Percentiles rank a stretch among this genome's conserved stretches.
These are phyloP conservation scores for Corylus americana DNA, from an alignment of 306 rosid species.

Conservation along the genomic window DNA sequence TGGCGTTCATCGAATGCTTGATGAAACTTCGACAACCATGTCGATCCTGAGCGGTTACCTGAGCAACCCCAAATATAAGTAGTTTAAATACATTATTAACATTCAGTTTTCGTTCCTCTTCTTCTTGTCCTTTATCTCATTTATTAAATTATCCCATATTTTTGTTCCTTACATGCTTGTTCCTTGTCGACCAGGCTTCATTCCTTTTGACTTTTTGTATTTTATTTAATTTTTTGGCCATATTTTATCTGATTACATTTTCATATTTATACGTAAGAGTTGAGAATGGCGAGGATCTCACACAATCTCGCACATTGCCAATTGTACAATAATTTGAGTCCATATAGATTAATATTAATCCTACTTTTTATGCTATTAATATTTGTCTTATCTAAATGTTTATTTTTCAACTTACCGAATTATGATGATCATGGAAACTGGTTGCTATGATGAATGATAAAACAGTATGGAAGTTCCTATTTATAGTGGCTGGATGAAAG, in stretches of 20 bases:
- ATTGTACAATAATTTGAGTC: background rate
- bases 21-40: slow-evolving; percentile 37
- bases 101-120: background rate
- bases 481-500: slow-evolving; percentile 4
- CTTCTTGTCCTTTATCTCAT: background rate
- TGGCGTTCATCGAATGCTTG: slow-evolving; percentile 32
- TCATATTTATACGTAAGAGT: background rate
- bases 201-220: background rate
- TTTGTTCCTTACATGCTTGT: background rate
- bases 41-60: slow-evolving; percentile 54
- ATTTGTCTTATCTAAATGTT: background rate
- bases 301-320: background rate
- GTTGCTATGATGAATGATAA: slow-evolving; percentile 22
- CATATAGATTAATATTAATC: background rate
- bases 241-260: no score
- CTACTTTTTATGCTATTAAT: background rate
- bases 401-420: background rate
- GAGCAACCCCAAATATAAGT: slow-evolving; percentile 33
- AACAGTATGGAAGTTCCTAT: slow-evolving; percentile 3
- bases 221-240: background rate
- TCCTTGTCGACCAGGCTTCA: background rate
- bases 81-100: background rate
- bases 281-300: background rate
- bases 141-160: background rate
- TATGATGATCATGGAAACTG: background rate